phyloP scores from a whole-genome alignment of 73 alveolate genomes.

The Blepharisma stoltei region DNA sequence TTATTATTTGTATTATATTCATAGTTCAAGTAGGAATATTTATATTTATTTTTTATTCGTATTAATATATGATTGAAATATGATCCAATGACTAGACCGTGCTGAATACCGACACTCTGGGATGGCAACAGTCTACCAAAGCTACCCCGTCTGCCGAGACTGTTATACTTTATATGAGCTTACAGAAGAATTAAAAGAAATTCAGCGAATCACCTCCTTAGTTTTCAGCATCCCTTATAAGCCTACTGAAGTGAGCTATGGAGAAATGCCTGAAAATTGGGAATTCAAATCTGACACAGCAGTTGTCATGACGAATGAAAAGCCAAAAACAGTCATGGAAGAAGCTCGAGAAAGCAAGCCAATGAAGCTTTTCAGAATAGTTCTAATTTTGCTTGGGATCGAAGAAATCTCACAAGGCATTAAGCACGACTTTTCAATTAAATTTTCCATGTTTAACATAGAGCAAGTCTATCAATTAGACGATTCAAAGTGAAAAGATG shows the following conservation, averaged over 20 bases:
- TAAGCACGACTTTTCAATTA: not conserved
- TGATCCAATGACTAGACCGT: conserved; percentile 49
- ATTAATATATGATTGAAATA: too few relatives aligned
- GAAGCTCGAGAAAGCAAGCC: conserved; percentile 36
- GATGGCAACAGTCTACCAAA: conserved; percentile 72
- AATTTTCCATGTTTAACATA: not conserved
- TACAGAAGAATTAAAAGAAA: conserved; percentile 65
- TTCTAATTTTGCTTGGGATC: conserved; percentile 25
- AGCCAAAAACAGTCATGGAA: conserved; percentile 37
- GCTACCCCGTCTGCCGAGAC: conserved; percentile 73
- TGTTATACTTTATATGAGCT: conserved; percentile 72
- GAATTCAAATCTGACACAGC: conserved; percentile 22
- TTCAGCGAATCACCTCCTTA: conserved; percentile 57
- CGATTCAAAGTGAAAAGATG: not conserved
- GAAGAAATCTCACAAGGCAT: not conserved
- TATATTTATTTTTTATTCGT: too few relatives aligned
- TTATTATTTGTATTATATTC: too few relatives aligned
- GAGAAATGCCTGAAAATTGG: conserved; percentile 41
- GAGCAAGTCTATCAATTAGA: conserved; percentile 17
- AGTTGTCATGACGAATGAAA: conserved; percentile 23
- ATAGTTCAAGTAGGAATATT: too few relatives aligned
- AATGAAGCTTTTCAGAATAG: conserved; percentile 39
- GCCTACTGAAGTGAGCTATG: conserved; percentile 30
- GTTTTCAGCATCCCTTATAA: conserved; percentile 58
- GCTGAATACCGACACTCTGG: conserved; percentile 73